Evolutionary conservation across 768 basidiomycete genomes (phyloP).

Genomic region (Lepiota venenata): DNA sequence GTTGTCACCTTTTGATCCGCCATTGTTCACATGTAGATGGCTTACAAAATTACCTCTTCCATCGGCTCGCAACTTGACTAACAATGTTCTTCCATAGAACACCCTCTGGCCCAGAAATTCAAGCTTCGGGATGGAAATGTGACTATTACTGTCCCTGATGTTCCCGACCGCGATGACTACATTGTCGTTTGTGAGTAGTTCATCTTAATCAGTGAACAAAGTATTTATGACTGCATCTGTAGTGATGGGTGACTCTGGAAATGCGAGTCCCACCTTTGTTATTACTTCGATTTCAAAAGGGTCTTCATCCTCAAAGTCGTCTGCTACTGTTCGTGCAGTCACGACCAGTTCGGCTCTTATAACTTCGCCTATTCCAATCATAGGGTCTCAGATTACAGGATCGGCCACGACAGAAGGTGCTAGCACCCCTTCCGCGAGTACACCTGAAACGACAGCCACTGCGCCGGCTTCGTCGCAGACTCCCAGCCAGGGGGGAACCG

Average conservation of each 20-base stretch:
- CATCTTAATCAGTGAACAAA: constrained; percentile 5
- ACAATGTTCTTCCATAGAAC: constrained; percentile 30
- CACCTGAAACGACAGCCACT: not conserved
- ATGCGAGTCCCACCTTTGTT: constrained; percentile 54
- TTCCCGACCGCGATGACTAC: constrained; percentile 44
- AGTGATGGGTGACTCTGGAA: constrained; percentile 72
- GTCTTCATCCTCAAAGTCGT: constrained; percentile 16
- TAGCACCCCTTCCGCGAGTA: not conserved
- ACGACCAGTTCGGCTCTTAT: constrained; percentile 17
- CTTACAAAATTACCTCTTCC: no score
- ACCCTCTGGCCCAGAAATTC: constrained; percentile 57
- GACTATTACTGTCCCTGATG: constrained; percentile 48
- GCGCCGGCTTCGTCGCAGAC: not conserved
- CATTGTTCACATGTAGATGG: not conserved
- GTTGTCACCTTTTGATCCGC: constrained; percentile 15
- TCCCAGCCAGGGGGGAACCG: not conserved
- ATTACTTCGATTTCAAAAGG: constrained; percentile 47
- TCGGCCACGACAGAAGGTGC: no score
- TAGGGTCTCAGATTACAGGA: constrained; percentile 27
- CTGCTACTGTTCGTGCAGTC: constrained; percentile 9
- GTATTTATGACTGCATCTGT: constrained; percentile 1
- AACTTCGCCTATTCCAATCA: constrained; percentile 29
- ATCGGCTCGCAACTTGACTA: not conserved
- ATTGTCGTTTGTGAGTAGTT: constrained; percentile 59
- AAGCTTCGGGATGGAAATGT: constrained; percentile 47